These are phyloP conservation scores for Boletus tylopilopsis DNA, from an alignment of 768 basidiomycete species.

Conservation along the genomic window DNA sequence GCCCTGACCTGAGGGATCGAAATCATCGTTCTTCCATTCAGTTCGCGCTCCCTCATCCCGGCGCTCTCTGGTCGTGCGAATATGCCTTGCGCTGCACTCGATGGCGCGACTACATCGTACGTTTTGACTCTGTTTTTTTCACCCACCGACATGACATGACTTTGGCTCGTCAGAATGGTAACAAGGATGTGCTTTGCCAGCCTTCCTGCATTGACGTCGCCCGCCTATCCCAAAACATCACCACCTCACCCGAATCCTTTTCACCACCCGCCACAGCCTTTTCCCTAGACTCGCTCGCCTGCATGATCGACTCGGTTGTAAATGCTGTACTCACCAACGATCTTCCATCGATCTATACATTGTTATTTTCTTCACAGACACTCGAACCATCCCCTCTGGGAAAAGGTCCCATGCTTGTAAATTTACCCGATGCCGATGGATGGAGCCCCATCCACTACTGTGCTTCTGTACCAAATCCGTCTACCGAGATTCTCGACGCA, in stretches of 20 bases:
- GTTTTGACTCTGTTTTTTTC: constrained; percentile 6
- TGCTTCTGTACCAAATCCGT: constrained; percentile 51
- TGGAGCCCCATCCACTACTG: constrained; percentile 77
- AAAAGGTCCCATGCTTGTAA: constrained; percentile 52
- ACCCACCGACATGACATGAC: constrained; percentile 5
- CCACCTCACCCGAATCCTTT: constrained; percentile 25
- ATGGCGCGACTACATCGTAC: constrained; percentile 57
- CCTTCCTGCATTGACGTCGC: constrained; percentile 21
- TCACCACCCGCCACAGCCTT: constrained; percentile 32
- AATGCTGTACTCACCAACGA: constrained; percentile 50
- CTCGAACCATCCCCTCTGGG: constrained; percentile 41
- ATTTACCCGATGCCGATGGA: constrained; percentile 60
- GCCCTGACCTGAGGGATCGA: constrained; percentile 68
- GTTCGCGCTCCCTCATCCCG: constrained; percentile 59
- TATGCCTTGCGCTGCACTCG: constrained; percentile 56
- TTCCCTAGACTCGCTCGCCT: constrained; percentile 37
- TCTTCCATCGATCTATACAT: constrained; percentile 46
- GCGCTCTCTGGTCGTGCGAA: constrained; percentile 70
- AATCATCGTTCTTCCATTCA: constrained; percentile 72
- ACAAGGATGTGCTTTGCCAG: constrained; percentile 26
- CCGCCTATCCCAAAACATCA: constrained; percentile 26
- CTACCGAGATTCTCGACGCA: constrained; percentile 59
- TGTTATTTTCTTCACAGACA: constrained; percentile 49
- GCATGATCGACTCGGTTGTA: constrained; percentile 50
- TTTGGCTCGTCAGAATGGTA: constrained; percentile 25